Base-by-base conservation (phyloP, 805 yeast species). In the Candida palmyrensis region DNA sequence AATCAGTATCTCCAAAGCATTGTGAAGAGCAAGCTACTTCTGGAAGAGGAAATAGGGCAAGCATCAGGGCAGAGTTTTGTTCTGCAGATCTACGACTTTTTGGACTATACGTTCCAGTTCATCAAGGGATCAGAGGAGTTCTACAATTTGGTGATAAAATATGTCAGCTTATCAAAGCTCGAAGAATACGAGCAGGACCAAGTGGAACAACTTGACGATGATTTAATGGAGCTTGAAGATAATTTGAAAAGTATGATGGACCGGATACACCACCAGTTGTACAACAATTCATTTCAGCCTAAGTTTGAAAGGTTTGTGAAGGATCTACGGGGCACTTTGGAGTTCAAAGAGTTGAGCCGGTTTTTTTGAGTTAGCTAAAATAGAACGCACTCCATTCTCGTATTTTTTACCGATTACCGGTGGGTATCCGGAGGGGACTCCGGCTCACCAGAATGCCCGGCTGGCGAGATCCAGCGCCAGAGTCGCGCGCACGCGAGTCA, bases 251-350 rank as follows among this genome's bases (percentile, higher is more conserved):
- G 54, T 4, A 54, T 75, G 17, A 60, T 68, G 33, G 52, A 51
- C 4, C 63, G 62, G 35, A 53, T 78, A 15, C 60, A 63, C 33
- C 43, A 41, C 21, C 66, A 43, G 18, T 55, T 57, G 35, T 71
- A 55, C 57, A 54, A 52, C 22, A 63, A 57, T 22, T 64, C 60
- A 14, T 79, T 74, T 46, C 66, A 67, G 36, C 56, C 56, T 2
- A 55, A 57, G 14, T 42, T 71, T 25, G 61, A 59, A 25, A 44
- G 53, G 3, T 71, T 80, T 35, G 62, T 67, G 0, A 65, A 57
- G 27, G 86, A 79, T 44, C 54, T 82, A 34, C 63, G 66, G n/a
- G 52, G 59, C 18, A 86, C 80, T 42, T 53, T 63, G 8, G 74
- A 69, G 17, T 47, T 81, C 32, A 59, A 67, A 32, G 71, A 58